Conservation (phyloP, 768 basidiomycete genomes). For the Royoungia palumana region DNA sequence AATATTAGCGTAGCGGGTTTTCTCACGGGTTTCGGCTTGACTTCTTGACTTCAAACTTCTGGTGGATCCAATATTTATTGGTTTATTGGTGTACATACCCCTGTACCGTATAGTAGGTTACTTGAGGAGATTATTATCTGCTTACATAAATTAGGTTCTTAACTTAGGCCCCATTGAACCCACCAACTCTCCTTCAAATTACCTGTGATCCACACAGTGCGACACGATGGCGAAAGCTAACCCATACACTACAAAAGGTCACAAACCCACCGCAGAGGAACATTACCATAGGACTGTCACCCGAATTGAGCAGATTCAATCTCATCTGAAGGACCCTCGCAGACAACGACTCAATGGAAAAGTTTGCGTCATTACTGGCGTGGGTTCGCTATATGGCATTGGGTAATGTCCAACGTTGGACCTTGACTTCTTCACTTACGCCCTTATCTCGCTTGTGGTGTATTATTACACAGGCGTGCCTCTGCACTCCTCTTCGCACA, state of each 20-base stretch:
- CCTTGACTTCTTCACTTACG: slow-evolving; percentile 10
- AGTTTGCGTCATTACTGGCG: slow-evolving; percentile 87
- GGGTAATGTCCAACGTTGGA: slow-evolving; percentile 50
- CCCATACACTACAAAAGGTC: slow-evolving; percentile 5
- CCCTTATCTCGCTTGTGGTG: slow-evolving; percentile 2
- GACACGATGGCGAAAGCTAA: slow-evolving; percentile 17
- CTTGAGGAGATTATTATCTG: too few relatives aligned
- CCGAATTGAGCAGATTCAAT: slow-evolving; percentile 64
- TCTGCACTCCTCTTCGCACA: slow-evolving; percentile 72
- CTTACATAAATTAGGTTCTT: too few relatives aligned
- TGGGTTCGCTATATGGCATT: slow-evolving; percentile 82
- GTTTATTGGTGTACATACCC: background rate
- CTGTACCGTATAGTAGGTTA: background rate
- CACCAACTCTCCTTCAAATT: too few relatives aligned
- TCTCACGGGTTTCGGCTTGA: slow-evolving; percentile 1
- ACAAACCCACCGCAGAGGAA: slow-evolving; percentile 38
- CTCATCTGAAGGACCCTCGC: slow-evolving; percentile 56
- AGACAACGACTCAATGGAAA: slow-evolving; percentile 63
- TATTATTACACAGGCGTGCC: slow-evolving; percentile 52
- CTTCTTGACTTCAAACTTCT: slow-evolving; percentile 8
- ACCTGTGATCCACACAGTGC: too few relatives aligned
- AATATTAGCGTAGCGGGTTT: slow-evolving; percentile 5
- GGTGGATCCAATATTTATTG: slow-evolving; percentile 12
- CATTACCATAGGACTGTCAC: slow-evolving; percentile 58
- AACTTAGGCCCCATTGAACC: too few relatives aligned